These are phyloP conservation scores for Crucibulum parvulum DNA, from an alignment of 1,284 basidiomycete species.

Conservation along the genomic window DNA sequence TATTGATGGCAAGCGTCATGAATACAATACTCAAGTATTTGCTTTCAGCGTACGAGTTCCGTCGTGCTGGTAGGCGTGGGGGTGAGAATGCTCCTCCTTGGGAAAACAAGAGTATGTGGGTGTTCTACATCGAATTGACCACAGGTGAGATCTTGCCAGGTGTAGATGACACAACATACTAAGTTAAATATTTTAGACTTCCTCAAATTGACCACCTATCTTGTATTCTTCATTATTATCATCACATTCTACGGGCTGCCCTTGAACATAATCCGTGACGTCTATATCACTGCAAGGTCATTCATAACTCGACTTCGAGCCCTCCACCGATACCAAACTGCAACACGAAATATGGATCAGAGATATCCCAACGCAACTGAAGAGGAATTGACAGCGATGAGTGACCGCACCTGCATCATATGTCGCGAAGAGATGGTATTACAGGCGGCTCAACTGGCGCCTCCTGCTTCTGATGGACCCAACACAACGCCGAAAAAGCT, in stretches of 20 bases:
- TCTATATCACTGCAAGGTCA: constrained; percentile 93
- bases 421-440: constrained; percentile 96
- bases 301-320: constrained; percentile 90
- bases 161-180: constrained; percentile 8
- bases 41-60: constrained; percentile 85
- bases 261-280: constrained; percentile 95
- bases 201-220: constrained; percentile 91
- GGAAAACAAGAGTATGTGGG: constrained; percentile 98
- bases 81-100: constrained; percentile 90
- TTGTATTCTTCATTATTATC: constrained; percentile 92
- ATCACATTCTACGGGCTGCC: constrained; percentile 96
- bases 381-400: constrained; percentile 82
- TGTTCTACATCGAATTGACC: constrained; percentile 94
- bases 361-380: constrained; percentile 94
- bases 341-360: constrained; percentile 97
- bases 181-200: constrained; percentile 71
- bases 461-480: constrained; percentile 65
- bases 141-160: constrained; percentile 64
- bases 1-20: constrained; percentile 83
- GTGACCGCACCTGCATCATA: constrained; percentile 96
- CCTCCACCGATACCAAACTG: constrained; percentile 90
- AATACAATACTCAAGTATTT: constrained; percentile 87
- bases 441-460: constrained; percentile 38
- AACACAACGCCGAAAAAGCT: constrained; percentile 98
- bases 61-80: constrained; percentile 77